Conservation (phyloP, 164 flowering plant genomes). For the grape (Vitis vinifera) region DNA sequence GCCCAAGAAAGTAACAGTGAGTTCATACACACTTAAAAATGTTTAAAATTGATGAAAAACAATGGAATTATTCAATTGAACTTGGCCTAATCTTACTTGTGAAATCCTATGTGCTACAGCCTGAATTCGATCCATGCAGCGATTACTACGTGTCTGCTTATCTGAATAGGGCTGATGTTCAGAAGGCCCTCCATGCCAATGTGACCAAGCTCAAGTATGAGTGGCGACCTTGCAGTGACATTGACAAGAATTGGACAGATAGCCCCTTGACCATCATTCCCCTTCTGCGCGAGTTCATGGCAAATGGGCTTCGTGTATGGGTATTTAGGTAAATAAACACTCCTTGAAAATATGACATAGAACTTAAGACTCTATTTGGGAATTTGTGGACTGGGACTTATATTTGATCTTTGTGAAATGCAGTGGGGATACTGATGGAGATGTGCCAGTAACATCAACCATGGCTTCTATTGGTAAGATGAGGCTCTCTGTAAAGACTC, state of each 20-base stretch:
- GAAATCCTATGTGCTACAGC: constrained; percentile 19
- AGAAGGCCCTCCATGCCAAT: constrained; percentile 61
- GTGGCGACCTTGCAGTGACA: constrained; percentile 46
- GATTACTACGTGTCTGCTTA: constrained; percentile 34
- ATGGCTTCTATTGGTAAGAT: constrained; percentile 49
- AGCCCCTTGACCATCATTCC: constrained; percentile 39
- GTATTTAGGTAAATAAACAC: constrained; percentile 36
- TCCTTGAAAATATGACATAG: not conserved
- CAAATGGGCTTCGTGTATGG: constrained; percentile 49
- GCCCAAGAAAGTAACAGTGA: constrained; percentile 42
- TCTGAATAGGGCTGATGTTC: constrained; percentile 49
- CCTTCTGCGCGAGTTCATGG: constrained; percentile 38
- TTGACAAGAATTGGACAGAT: constrained; percentile 30
- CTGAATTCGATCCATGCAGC: constrained; percentile 45
- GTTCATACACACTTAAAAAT: not conserved
- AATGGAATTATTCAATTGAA: too few relatives aligned
- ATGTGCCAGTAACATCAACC: constrained; percentile 75
- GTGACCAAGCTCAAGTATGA: constrained; percentile 31
- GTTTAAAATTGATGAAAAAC: too few relatives aligned
- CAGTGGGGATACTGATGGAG: constrained; percentile 26
- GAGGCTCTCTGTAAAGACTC: constrained; percentile 41
- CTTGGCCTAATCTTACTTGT: not conserved
- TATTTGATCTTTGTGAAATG: too few relatives aligned
- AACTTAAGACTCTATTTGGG: too few relatives aligned
- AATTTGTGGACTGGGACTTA: too few relatives aligned